phyloP scores from a whole-genome alignment of 345 rosid genomes.

The Eucalyptus coolabah region DNA sequence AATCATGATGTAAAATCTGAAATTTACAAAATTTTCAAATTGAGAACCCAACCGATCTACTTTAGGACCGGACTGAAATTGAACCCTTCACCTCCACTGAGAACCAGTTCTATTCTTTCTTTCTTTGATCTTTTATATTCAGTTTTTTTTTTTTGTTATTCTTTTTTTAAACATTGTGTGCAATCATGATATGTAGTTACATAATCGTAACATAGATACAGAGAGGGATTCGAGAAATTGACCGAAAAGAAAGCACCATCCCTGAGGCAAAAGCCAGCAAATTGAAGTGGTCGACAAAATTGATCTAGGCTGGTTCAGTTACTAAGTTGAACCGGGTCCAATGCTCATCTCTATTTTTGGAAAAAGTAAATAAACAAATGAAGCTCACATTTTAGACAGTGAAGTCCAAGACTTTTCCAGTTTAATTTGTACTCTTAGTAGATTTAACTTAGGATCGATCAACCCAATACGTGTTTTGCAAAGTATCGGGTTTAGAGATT shows the following conservation, averaged over 20 bases:
- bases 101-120: not conserved
- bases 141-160: not conserved
- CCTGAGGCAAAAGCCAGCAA: not conserved
- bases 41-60: not conserved
- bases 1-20: not conserved
- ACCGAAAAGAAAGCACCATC: not conserved
- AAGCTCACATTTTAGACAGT: not conserved
- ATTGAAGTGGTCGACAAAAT: not conserved
- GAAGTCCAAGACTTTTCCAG: not conserved
- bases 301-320: not conserved
- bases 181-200: not conserved
- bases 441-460: not conserved
- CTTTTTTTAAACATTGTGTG: not conserved
- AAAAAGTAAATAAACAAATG: not conserved
- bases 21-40: not conserved
- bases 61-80: not conserved
- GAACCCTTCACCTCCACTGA: not conserved
- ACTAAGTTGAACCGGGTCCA: not conserved
- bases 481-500: not conserved
- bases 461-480: not conserved
- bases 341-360: not conserved
- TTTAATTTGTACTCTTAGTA: not conserved
- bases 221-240: not conserved
- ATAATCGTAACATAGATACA: not conserved
- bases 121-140: not conserved